These are phyloP conservation scores for Kalanchoe fedtschenkoi DNA, from an alignment of 164 flowering plant genomes.

Conservation along the genomic window DNA sequence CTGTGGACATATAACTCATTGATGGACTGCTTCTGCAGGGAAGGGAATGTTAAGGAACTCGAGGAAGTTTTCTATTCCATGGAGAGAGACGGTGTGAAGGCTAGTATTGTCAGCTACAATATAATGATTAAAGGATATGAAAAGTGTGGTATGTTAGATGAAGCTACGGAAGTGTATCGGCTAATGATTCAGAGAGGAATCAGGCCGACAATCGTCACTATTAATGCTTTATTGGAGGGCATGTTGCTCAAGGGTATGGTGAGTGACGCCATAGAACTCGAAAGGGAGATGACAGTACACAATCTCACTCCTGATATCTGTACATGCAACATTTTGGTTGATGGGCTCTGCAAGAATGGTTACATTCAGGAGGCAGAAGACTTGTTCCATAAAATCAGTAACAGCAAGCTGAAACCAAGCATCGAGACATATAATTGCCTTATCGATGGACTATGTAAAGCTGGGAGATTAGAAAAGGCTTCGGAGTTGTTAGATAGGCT, in stretches of 20 bases:
- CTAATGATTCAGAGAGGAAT: background rate
- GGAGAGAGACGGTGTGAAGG: background rate
- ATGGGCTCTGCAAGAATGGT: no score
- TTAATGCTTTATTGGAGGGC: conserved; percentile 4
- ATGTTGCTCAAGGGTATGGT: no score
- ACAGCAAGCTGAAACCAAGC: background rate
- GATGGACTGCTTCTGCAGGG: conserved; percentile 10
- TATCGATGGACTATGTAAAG: no score
- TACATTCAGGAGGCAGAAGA: conserved; percentile 3
- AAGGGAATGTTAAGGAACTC: conserved; percentile 7
- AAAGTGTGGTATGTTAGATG: background rate
- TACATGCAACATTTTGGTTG: no score
- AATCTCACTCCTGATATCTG: no score
- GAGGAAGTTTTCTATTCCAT: background rate
- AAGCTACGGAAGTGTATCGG: conserved; percentile 4
- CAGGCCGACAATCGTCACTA: background rate
- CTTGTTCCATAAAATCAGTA: conserved; percentile 5
- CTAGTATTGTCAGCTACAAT: conserved; percentile 6
- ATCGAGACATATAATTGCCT: background rate
- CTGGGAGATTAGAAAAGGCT: no score
- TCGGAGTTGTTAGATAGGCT: no score
- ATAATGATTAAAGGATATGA: conserved; percentile 10
- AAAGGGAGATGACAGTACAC: no score
- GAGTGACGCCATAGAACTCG: background rate
- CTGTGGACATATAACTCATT: conserved; percentile 7